Base-by-base conservation (phyloP, 441 rosid species). In the Bocquillonia castaneifolia region DNA sequence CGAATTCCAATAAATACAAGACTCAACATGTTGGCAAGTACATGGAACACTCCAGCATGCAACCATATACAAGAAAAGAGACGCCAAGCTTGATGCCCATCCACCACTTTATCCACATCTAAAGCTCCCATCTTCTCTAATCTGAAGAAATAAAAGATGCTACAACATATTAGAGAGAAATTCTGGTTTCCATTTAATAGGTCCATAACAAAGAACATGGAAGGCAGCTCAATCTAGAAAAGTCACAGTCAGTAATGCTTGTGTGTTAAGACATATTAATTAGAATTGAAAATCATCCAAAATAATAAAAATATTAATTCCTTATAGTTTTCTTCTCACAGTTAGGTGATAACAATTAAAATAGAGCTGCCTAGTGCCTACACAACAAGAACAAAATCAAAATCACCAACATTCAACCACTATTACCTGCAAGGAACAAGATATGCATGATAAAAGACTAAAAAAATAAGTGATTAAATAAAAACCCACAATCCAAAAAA, bases 11-110 rank as follows among this genome's bases (percentile, higher is more conserved):
- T 87, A 73, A 88, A 85, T 68, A 86, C n/a, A 63, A 93, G 96
- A 62, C 99, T 93, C 76, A 91, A 67, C 99, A 93, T 93, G 75
- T 93, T 93, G 65, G 99, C 93, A 73, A 93, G 90, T 39, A 93
- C 29, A 67, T 93, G 96, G 69, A 93, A 89, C 65, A 93, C 88
- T 13, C 98, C 97, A 17, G 90, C 99, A 17, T 91, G 98, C 72
- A 93, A 78, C 98, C 97, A 93, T 56, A 93, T 82, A 79, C 96
- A 93, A 73, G 93, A 75, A 50, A 91, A 50, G 58, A 93, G 70
- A 22, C 96, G 89, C 99, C 99, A 93, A 14, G 72, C 74, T 62
- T 93, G 88, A 67, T 78, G 90, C 47, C 56, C 25, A 9, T 79
- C 72, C 47, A 87, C 88, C 72, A 86, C 84, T 64, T 72, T 79